A percentile compares a stretch with the other conserved stretches of the same genome.
Conservation (phyloP, 2,329 filamentous ascomycete species). For the Endoconidiophora polonica region DNA sequence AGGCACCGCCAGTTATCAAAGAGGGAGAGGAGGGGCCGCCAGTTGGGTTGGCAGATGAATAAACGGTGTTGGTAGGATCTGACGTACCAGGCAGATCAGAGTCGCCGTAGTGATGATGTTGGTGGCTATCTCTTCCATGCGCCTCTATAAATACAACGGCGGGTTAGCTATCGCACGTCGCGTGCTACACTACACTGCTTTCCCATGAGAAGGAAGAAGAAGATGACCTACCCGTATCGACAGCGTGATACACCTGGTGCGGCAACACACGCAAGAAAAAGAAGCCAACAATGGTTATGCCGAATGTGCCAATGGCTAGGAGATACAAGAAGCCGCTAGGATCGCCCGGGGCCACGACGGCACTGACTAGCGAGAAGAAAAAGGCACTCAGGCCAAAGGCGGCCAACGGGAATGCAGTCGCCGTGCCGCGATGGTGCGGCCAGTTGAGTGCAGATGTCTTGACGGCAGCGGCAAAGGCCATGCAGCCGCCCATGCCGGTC, state of each 20-base stretch:
- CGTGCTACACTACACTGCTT: background rate
- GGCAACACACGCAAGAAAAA: conserved; percentile 71
- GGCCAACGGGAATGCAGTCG: conserved; percentile 82
- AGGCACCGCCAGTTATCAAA: background rate
- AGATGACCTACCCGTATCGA: conserved; percentile 19
- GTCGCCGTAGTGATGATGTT: conserved; percentile 8
- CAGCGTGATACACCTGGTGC: conserved; percentile 38
- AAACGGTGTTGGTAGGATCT: conserved; percentile 14
- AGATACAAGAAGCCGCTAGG: conserved; percentile 68
- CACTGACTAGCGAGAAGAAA: conserved; percentile 75
- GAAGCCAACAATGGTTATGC: conserved; percentile 58
- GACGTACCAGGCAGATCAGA: conserved; percentile 42
- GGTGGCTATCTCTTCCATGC: conserved; percentile 10
- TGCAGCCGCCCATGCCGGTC: conserved; percentile 75
- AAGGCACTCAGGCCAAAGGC: conserved; percentile 92
- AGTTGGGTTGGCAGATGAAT: background rate
- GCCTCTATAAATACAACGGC: conserved; percentile 6
- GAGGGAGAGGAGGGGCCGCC: background rate
- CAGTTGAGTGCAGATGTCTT: conserved; percentile 83
- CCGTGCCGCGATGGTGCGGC: conserved; percentile 78
- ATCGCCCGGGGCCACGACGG: conserved; percentile 64
- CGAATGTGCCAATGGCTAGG: conserved; percentile 62
- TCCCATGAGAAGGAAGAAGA: background rate
- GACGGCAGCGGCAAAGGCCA: conserved; percentile 75
- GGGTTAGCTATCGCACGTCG: background rate